phyloP scores from a whole-genome alignment of 176 grass and related monocot species.

The Leersia perrieri region DNA sequence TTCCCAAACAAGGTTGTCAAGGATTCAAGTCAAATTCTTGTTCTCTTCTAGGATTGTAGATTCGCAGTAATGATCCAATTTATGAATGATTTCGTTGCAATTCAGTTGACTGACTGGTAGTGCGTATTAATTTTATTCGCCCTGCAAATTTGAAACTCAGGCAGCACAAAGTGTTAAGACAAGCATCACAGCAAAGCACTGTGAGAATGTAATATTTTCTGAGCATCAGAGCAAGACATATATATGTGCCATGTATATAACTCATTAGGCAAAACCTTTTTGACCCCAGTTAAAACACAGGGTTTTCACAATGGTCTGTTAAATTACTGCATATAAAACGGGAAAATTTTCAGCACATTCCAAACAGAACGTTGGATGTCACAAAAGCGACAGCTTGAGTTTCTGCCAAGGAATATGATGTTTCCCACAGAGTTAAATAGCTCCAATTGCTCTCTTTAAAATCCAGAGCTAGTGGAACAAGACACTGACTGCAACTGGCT shows the following conservation, averaged over 20 bases:
- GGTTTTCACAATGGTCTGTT: neutral
- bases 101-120: neutral
- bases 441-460: neutral
- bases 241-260: too few relatives aligned
- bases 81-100: neutral
- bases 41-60: neutral
- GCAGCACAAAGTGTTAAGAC: neutral
- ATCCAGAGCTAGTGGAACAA: neutral
- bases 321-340: neutral
- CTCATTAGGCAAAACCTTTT: too few relatives aligned
- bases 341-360: too few relatives aligned
- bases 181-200: neutral
- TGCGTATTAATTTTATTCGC: too few relatives aligned
- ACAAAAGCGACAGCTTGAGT: neutral
- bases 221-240: too few relatives aligned
- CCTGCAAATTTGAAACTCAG: neutral
- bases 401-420: neutral
- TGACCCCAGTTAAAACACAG: too few relatives aligned
- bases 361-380: too few relatives aligned
- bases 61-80: neutral
- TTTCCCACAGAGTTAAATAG: neutral
- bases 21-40: neutral
- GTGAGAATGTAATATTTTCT: neutral
- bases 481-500: conserved; percentile 23
- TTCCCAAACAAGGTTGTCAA: neutral